These are phyloP conservation scores for Ogataea wickerhamii DNA, from an alignment of 805 yeast species.

Conservation along the genomic window DNA sequence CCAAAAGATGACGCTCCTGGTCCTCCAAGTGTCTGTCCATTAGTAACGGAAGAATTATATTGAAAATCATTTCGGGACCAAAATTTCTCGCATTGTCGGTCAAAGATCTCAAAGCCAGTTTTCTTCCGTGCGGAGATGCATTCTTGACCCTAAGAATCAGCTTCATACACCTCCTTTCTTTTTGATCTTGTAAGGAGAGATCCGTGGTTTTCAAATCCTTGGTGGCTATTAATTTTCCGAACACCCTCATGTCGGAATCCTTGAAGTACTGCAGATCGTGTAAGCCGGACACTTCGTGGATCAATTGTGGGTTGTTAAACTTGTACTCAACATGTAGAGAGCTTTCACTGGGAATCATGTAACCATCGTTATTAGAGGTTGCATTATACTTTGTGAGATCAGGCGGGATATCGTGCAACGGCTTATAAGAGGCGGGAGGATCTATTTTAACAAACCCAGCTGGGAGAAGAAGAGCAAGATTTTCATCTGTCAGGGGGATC, in stretches of 20 bases:
- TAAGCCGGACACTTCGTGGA: slow-evolving; percentile 60
- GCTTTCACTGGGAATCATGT: slow-evolving; percentile 51
- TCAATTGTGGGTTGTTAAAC: slow-evolving; percentile 35
- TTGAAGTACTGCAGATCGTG: slow-evolving; percentile 66
- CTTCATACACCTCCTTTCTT: slow-evolving; percentile 58
- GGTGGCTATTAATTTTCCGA: slow-evolving; percentile 51
- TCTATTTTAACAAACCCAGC: slow-evolving; percentile 43
- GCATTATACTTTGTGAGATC: slow-evolving; percentile 16
- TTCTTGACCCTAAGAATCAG: slow-evolving; percentile 70
- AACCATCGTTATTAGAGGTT: slow-evolving; percentile 33
- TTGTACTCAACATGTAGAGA: slow-evolving; percentile 22
- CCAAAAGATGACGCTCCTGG: slow-evolving; percentile 77
- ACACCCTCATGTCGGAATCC: slow-evolving; percentile 67
- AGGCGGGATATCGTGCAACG: slow-evolving; percentile 22
- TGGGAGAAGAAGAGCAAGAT: slow-evolving; percentile 50
- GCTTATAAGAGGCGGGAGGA: slow-evolving; percentile 45
- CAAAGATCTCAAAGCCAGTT: slow-evolving; percentile 61
- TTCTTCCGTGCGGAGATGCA: slow-evolving; percentile 68
- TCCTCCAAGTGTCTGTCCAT: slow-evolving; percentile 71
- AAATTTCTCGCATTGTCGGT: slow-evolving; percentile 58
- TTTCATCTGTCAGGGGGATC: slow-evolving; percentile 40
- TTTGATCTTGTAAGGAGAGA: slow-evolving; percentile 48
- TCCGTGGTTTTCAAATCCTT: slow-evolving; percentile 31
- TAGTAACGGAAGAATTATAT: slow-evolving; percentile 70
- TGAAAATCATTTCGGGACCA: slow-evolving; percentile 69